Conservation (phyloP, 164 flowering plant genomes). For the Sedum album region DNA sequence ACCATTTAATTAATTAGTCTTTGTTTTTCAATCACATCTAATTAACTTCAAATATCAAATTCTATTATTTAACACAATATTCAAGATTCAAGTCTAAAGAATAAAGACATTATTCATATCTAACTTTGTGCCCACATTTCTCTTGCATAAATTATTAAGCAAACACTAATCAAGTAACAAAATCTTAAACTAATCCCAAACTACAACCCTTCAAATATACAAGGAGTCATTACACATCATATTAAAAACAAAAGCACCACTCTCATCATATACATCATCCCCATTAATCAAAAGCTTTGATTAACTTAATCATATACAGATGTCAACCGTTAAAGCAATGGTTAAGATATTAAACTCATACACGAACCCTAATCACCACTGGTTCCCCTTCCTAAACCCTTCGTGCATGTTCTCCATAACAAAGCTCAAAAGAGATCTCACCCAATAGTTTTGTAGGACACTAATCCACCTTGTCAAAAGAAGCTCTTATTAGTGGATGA, state of each 20-base stretch:
- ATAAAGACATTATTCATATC: not conserved
- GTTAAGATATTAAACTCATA: not conserved
- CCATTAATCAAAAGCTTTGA: not conserved
- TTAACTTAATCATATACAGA: not conserved
- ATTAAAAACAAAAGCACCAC: not conserved
- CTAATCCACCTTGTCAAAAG: not conserved
- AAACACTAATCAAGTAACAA: not conserved
- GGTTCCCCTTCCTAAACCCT: not conserved
- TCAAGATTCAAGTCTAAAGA: too few species aligned
- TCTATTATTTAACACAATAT: not conserved
- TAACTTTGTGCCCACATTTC: constrained; percentile 3
- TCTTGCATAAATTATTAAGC: not conserved
- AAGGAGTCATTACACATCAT: not conserved
- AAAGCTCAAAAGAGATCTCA: not conserved
- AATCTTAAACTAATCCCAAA: not conserved
- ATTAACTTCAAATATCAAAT: too few species aligned
- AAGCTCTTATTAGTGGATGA: not conserved
- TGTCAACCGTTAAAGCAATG: not conserved
- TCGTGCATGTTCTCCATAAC: not conserved
- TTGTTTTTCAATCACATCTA: too few species aligned
- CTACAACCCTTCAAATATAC: not conserved
- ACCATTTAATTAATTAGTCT: too few species aligned
- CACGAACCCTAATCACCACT: not conserved
- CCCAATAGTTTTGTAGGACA: not conserved
- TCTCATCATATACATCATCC: not conserved